Base-by-base conservation (phyloP, 768 basidiomycete species). In the Amanita phalloides region DNA sequence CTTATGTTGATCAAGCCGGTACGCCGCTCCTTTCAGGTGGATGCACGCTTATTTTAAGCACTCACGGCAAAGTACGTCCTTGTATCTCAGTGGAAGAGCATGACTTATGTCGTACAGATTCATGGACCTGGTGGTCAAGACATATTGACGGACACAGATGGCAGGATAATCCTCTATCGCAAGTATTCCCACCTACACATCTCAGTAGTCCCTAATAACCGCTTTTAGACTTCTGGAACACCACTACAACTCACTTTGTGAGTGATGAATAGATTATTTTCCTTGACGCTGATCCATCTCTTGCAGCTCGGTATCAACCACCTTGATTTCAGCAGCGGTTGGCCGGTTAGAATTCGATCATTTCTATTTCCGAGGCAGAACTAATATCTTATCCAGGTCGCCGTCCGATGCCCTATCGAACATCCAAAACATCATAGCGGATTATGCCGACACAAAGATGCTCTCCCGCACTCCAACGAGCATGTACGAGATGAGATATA, bases 101-200 rank as follows among this genome's bases (percentile, higher is more conserved):
- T 8, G 11, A 11, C 20, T 13, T 43, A 30, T 4, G 11, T 21
- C 32, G 33, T 35, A 38, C 30, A 32, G 33, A 33, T 33, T 37
- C 14, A 25, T 28, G 78, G 79, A 0, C 78, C 79, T 48, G 79
- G 79, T 43, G 78, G 78, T 13, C 76, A 79, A 60, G 75, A 77
- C 55, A 42, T 78, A 6, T 62, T 71, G 62, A 57, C 57, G 7
- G 77, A 78, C 56, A 54, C 21, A 1, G 75, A 76, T 56, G 77
- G 71, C 4, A 61, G 68, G 9, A 68, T 77, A 50, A 58, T 79
- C 14, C 66, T 77, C 20, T 77, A 78, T 57, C 75, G 76, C 77
- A 55, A 57, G 76, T 64, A 5, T 6, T 33, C 21, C 7, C 55
- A 35, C 0, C 49, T 28, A 10, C 57, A 46, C 21, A 4, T 11